Evolutionary conservation across 352 stramenopile species (phyloP).

Genomic region (Phytophthora lateralis): DNA sequence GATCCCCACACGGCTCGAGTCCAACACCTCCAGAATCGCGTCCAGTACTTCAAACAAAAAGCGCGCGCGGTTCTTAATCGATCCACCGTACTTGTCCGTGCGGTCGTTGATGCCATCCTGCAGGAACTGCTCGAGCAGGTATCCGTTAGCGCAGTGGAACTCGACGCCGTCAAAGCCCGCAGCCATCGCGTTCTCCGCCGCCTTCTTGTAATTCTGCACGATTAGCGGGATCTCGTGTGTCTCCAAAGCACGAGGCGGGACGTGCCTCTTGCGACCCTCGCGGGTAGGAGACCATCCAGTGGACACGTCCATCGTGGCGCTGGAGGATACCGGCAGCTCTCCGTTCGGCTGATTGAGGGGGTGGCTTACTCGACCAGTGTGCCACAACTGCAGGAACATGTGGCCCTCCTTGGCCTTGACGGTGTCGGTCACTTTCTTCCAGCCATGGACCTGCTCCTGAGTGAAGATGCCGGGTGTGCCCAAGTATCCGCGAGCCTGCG

Average conservation of each 20-base stretch:
- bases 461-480: slow-evolving; percentile 55
- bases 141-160: slow-evolving; percentile 91
- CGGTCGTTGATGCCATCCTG: slow-evolving; percentile 74
- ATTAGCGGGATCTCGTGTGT: slow-evolving; percentile 72
- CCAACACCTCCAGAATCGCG: slow-evolving; percentile 45
- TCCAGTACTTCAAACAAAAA: slow-evolving; percentile 62
- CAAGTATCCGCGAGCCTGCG: slow-evolving; percentile 37
- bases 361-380: slow-evolving; percentile 36
- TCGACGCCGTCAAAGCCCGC: slow-evolving; percentile 61
- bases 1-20: slow-evolving; percentile 43
- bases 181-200: slow-evolving; percentile 68
- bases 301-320: slow-evolving; percentile 36
- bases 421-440: slow-evolving; percentile 60
- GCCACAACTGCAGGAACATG: slow-evolving; percentile 44
- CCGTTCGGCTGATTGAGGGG: slow-evolving; percentile 46
- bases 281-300: slow-evolving; percentile 29
- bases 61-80: slow-evolving; percentile 37
- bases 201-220: slow-evolving; percentile 74
- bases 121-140: slow-evolving; percentile 91
- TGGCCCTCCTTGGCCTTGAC: slow-evolving; percentile 59
- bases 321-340: slow-evolving; percentile 54
- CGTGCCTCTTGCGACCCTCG: slow-evolving; percentile 42
- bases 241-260: slow-evolving; percentile 62
- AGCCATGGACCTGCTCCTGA: slow-evolving; percentile 45
- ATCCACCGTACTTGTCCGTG: slow-evolving; percentile 85